These are phyloP conservation scores for Moringa oleifera DNA, from an alignment of 345 rosid genomes.

Conservation along the genomic window DNA sequence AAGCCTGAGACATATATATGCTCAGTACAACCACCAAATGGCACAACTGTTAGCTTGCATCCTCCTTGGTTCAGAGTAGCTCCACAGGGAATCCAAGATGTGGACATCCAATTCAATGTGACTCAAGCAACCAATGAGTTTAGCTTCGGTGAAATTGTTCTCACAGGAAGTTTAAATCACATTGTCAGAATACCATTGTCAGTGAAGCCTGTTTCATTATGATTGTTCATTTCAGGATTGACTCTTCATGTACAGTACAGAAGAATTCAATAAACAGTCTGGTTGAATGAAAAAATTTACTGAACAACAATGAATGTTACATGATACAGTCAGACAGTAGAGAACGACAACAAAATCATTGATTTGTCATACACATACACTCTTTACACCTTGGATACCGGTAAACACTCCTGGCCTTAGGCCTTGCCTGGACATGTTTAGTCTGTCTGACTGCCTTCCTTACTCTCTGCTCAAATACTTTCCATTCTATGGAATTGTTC, in stretches of 20 bases:
- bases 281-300: background rate
- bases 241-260: too few relatives aligned
- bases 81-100: conserved; percentile 36
- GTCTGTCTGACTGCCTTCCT: conserved; percentile 93
- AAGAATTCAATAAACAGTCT: too few relatives aligned
- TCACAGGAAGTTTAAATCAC: conserved; percentile 68
- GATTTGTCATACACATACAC: conserved; percentile 62
- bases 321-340: background rate
- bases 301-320: background rate
- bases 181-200: conserved; percentile 60
- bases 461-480: conserved; percentile 81
- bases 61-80: conserved; percentile 61
- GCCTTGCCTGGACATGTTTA: conserved; percentile 71
- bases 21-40: conserved; percentile 58
- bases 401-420: conserved; percentile 80
- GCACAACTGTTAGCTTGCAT: conserved; percentile 40
- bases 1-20: conserved; percentile 48
- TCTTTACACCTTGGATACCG: conserved; percentile 81
- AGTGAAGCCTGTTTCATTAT: conserved; percentile 29
- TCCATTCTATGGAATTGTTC: conserved; percentile 82
- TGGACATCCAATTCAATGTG: conserved; percentile 47
- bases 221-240: background rate
- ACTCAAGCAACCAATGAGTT: conserved; percentile 31
- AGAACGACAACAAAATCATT: conserved; percentile 5
- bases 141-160: conserved; percentile 66